Conservation (phyloP, 2,329 filamentous ascomycete species). For the Botryotinia globosa region DNA sequence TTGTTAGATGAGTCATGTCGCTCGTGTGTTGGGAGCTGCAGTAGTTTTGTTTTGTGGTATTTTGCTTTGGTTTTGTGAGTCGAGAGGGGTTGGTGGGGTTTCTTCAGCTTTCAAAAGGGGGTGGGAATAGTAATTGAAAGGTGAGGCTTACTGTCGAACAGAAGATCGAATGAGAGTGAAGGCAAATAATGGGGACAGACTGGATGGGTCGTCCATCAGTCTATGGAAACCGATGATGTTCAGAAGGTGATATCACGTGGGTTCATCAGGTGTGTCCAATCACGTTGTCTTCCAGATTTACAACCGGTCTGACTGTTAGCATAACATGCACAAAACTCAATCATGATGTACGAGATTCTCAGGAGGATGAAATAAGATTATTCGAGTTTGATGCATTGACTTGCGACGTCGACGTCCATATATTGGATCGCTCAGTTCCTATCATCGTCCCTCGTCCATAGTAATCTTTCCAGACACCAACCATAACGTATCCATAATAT, state of each 20-base stretch:
- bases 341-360: background rate
- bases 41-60: background rate
- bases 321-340: background rate
- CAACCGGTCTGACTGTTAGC: background rate
- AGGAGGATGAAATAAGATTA: background rate
- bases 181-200: background rate
- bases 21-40: background rate
- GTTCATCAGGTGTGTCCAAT: background rate
- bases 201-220: no score
- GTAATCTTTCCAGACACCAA: background rate
- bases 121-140: background rate
- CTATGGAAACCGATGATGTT: no score
- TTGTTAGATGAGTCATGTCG: background rate
- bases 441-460: background rate
- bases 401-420: background rate
- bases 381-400: background rate
- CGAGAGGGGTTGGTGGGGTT: background rate
- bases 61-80: background rate
- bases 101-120: background rate
- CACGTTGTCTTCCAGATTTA: background rate
- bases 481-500: background rate
- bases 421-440: background rate
- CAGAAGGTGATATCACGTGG: background rate
- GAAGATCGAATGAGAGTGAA: background rate
- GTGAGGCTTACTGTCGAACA: background rate